Conservation (phyloP, 2,329 filamentous ascomycete genomes). For the Aspergillus calidoustus region DNA sequence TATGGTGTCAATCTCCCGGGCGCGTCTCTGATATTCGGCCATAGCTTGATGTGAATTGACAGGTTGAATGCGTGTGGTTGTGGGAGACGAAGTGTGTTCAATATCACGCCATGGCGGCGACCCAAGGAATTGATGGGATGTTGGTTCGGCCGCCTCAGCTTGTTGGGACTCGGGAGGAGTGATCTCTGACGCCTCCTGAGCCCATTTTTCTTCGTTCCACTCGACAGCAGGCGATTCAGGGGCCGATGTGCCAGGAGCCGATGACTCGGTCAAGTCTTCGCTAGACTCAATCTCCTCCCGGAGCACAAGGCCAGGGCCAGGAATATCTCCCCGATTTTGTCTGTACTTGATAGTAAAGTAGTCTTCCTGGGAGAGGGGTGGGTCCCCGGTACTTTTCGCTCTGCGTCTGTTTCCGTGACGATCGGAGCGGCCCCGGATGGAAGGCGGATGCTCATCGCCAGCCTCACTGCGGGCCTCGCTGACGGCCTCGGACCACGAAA, state of each 20-base stretch:
- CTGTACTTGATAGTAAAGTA: slow-evolving; percentile 37
- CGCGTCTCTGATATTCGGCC: slow-evolving; percentile 54
- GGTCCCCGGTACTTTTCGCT: slow-evolving; percentile 51
- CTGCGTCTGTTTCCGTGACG: slow-evolving; percentile 42
- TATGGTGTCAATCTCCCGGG: slow-evolving; percentile 57
- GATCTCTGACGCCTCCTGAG: slow-evolving; percentile 28
- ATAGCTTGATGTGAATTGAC: slow-evolving; percentile 60
- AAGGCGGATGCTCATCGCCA: slow-evolving; percentile 35
- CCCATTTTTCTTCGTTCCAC: slow-evolving; percentile 29
- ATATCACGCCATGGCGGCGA: slow-evolving; percentile 57
- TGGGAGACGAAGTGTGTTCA: slow-evolving; percentile 34
- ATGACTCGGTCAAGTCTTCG: slow-evolving; percentile 32
- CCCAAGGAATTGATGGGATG: slow-evolving; percentile 43
- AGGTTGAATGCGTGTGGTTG: slow-evolving; percentile 50
- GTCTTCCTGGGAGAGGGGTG: slow-evolving; percentile 35
- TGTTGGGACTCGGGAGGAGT: slow-evolving; percentile 30
- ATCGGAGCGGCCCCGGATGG: slow-evolving; percentile 25
- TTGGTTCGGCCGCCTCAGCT: slow-evolving; percentile 37
- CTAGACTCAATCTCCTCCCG: slow-evolving; percentile 49
- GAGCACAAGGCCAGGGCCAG: slow-evolving; percentile 56
- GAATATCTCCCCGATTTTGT: slow-evolving; percentile 46
- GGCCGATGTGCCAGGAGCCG: not conserved
- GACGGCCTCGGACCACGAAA: slow-evolving; percentile 57
- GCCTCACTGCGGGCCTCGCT: slow-evolving; percentile 52
- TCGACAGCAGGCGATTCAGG: slow-evolving; percentile 26